These are phyloP conservation scores for Moesziomyces globuligerus DNA, from an alignment of 1,284 basidiomycete genomes.

Conservation along the genomic window DNA sequence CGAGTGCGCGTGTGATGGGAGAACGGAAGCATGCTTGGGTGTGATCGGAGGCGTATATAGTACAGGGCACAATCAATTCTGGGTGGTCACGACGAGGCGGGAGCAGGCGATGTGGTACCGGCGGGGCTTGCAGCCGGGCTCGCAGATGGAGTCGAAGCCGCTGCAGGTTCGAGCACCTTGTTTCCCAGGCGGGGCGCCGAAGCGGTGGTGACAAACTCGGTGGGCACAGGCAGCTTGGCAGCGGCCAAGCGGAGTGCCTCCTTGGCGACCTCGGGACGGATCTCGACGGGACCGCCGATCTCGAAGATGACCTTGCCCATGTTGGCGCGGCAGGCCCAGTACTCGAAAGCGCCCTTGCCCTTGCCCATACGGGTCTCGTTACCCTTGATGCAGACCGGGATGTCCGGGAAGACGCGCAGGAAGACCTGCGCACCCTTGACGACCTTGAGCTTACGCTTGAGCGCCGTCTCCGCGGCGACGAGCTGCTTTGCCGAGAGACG, in stretches of 20 bases:
- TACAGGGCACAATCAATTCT: too few relatives aligned
- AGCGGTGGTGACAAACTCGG: constrained; percentile 83
- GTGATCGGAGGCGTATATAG: too few relatives aligned
- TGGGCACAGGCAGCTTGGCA: constrained; percentile 86
- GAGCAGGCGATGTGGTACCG: too few relatives aligned
- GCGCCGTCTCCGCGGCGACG: constrained; percentile 83
- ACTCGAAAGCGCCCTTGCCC: constrained; percentile 97
- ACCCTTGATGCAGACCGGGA: constrained; percentile 97
- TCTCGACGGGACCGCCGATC: constrained; percentile 82
- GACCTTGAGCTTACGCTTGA: constrained; percentile 89
- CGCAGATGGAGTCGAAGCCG: background rate
- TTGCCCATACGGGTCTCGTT: constrained; percentile 99
- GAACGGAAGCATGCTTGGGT: too few relatives aligned
- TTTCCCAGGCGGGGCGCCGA: constrained; percentile 82
- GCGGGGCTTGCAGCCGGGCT: background rate
- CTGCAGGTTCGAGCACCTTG: constrained; percentile 47
- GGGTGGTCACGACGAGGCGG: background rate
- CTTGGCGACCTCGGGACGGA: constrained; percentile 90
- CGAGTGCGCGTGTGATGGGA: too few relatives aligned
- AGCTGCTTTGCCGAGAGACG: constrained; percentile 93
- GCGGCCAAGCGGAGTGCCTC: constrained; percentile 89
- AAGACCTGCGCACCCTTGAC: constrained; percentile 90
- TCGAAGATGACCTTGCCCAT: constrained; percentile 95
- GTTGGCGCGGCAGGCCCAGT: constrained; percentile 91
- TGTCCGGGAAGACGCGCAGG: constrained; percentile 92